Percentiles rank a stretch among this genome's conserved stretches.
Conservation (phyloP, 2,329 filamentous ascomycete species). For the Cladophialophora exuberans region DNA sequence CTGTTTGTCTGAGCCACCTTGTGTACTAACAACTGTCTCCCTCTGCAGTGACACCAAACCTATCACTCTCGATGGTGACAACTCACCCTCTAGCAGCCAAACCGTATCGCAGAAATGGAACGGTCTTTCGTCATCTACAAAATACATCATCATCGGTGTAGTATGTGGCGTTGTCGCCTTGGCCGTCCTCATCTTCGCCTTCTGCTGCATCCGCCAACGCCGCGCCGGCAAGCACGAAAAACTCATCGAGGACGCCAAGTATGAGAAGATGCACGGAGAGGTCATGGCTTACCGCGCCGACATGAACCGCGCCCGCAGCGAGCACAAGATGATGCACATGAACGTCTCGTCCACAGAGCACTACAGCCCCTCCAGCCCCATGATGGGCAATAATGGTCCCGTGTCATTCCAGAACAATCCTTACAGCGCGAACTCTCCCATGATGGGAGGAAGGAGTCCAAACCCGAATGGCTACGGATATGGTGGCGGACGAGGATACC, state of each 20-base stretch:
- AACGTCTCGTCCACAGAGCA: slow-evolving; percentile 12
- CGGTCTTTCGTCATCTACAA: slow-evolving; percentile 49
- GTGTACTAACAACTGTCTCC: too few species aligned
- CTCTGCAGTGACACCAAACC: slow-evolving; percentile 24
- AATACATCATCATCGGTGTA: slow-evolving; percentile 51
- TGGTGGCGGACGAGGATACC: slow-evolving; percentile 18
- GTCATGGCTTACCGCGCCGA: slow-evolving; percentile 35
- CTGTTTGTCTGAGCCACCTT: too few species aligned
- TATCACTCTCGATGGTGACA: slow-evolving; percentile 34
- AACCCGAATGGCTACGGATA: slow-evolving; percentile 19
- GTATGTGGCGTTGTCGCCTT: slow-evolving; percentile 41
- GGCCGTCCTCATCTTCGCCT: slow-evolving; percentile 41
- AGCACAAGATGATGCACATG: slow-evolving; percentile 23
- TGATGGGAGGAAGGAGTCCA: slow-evolving; percentile 23
- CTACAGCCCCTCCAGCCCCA: slow-evolving; percentile 11
- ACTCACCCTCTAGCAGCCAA: slow-evolving; percentile 27
- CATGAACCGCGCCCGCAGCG: slow-evolving; percentile 29
- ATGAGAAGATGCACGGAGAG: slow-evolving; percentile 45
- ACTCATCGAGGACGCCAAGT: slow-evolving; percentile 51
- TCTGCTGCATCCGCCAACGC: slow-evolving; percentile 56
- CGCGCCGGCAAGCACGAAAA: slow-evolving; percentile 54
- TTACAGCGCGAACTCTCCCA: slow-evolving; percentile 21
- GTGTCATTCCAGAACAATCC: slow-evolving; percentile 6
- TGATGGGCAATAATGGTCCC: slow-evolving; percentile 25
- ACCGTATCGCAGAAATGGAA: slow-evolving; percentile 44